A percentile compares a stretch with the other conserved stretches of the same genome.
phyloP scores from a whole-genome alignment of 2,329 filamentous ascomycete genomes.

The Pestalotiopsis fici region DNA sequence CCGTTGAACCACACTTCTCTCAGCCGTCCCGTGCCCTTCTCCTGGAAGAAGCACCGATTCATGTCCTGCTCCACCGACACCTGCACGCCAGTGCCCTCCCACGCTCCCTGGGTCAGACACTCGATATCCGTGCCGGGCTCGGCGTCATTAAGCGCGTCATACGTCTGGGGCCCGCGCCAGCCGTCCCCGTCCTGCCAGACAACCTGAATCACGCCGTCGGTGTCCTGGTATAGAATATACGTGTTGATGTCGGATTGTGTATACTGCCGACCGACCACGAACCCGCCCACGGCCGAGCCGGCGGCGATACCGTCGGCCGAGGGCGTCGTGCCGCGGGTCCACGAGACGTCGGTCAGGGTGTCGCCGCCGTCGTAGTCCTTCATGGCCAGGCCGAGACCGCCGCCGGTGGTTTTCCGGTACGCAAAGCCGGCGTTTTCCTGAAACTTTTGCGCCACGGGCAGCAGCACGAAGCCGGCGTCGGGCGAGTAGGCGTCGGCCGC shows the following conservation, averaged over 20 bases:
- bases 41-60: slow-evolving; percentile 24
- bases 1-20: slow-evolving; percentile 25
- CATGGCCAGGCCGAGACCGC: slow-evolving; percentile 23
- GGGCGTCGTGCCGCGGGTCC: not conserved
- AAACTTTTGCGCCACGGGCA: slow-evolving; percentile 9
- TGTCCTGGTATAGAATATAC: slow-evolving; percentile 22
- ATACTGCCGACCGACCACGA: slow-evolving; percentile 21
- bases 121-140: slow-evolving; percentile 19
- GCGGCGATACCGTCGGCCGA: slow-evolving; percentile 10
- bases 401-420: slow-evolving; percentile 9
- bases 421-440: slow-evolving; percentile 5
- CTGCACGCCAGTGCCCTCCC: slow-evolving; percentile 6
- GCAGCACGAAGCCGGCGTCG: slow-evolving; percentile 4
- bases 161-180: slow-evolving; percentile 22
- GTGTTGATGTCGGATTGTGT: slow-evolving; percentile 21
- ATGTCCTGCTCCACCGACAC: slow-evolving; percentile 22
- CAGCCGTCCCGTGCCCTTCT: slow-evolving; percentile 11
- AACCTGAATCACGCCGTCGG: slow-evolving; percentile 16
- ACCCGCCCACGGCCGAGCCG: slow-evolving; percentile 18
- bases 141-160: slow-evolving; percentile 17
- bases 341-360: not conserved
- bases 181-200: slow-evolving; percentile 21
- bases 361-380: slow-evolving; percentile 45
- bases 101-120: slow-evolving; percentile 19
- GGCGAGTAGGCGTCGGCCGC: not conserved